Base-by-base conservation (phyloP, 192 early-diverging fungal genomes). In the Entomortierella lignicola region DNA sequence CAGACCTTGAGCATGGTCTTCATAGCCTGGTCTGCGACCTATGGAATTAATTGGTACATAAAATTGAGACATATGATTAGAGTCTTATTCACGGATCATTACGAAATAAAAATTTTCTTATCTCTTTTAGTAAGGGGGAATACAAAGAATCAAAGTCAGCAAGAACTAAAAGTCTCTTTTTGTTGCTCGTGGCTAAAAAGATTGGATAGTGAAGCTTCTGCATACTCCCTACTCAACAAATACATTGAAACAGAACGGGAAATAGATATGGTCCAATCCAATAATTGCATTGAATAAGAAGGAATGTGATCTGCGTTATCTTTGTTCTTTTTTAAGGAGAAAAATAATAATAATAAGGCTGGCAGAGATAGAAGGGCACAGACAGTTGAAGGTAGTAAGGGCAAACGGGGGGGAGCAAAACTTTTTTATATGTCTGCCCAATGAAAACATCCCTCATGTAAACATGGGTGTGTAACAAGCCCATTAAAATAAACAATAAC, bases 1-100 rank as follows among this genome's bases (percentile, higher is more conserved):
- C 90, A 92, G 60, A 93, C 87, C 62, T 86, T 82, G 21, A 82
- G 80, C 92, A 94, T 93, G 69, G 88, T 81, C 59, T 83, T 69
- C n/a, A 75, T 87, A 37, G 92, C 94, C 57, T 79, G 75, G n/a
- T 79, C 75, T 27, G 75, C 62, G 51, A 79, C 75, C 75, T 79
- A n/a, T n/a, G n/a, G n/a, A n/a, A n/a, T n/a, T n/a, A n/a, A n/a
- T n/a, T n/a, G n/a, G n/a, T n/a, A n/a, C n/a, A n/a, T n/a, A n/a
- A n/a, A 47, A 47, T 20, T 12, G 12, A 68, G 26, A 26, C 48
- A 73, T 1, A 54, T 66, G 62, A 39, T 73, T 72, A 42, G 60
- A 25, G 6, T 66, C 41, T 10, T 42, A 20, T 27, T 25, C 25
- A 8, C 37, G 8, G 18, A 55, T 43, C 7, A 29, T 17, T 2